A percentile compares a stretch with the other conserved stretches of the same genome.
Evolutionary conservation across 164 flowering plant genomes (phyloP).

Genomic region (Malania oleifera): DNA sequence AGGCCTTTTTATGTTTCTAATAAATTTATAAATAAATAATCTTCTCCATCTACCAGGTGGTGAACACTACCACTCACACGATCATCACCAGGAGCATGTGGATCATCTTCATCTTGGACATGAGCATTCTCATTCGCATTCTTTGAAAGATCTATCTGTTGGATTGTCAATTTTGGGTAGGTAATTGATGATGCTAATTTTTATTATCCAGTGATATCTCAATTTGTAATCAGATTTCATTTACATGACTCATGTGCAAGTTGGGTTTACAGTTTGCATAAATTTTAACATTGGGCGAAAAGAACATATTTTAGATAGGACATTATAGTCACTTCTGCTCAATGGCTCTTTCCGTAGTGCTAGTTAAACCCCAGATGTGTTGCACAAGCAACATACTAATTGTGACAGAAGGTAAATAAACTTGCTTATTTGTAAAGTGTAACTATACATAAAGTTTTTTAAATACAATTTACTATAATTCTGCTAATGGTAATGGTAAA

Average conservation of each 20-base stretch:
- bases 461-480: no score
- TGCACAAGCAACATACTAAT: no score
- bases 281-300: no score
- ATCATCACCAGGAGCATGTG: conserved; percentile 38
- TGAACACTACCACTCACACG: conserved; percentile 62
- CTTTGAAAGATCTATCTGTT: conserved; percentile 82
- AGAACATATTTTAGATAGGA: no score
- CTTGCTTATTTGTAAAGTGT: no score
- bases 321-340: no score
- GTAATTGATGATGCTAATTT: conserved; percentile 18
- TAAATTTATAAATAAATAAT: neutral
- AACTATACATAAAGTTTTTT: no score
- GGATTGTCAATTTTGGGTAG: conserved; percentile 81
- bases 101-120: conserved; percentile 41
- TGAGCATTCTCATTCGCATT: conserved; percentile 57
- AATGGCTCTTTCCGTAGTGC: no score
- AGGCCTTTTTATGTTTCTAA: neutral
- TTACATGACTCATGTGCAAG: neutral
- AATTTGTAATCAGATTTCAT: neutral
- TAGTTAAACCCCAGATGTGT: no score
- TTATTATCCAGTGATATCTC: neutral
- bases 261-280: no score
- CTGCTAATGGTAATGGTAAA: no score
- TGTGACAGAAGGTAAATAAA: no score
- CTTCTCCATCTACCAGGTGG: conserved; percentile 55